Conservation (phyloP, 202 grass and related monocot genomes). For the Elaeis oleifera region DNA sequence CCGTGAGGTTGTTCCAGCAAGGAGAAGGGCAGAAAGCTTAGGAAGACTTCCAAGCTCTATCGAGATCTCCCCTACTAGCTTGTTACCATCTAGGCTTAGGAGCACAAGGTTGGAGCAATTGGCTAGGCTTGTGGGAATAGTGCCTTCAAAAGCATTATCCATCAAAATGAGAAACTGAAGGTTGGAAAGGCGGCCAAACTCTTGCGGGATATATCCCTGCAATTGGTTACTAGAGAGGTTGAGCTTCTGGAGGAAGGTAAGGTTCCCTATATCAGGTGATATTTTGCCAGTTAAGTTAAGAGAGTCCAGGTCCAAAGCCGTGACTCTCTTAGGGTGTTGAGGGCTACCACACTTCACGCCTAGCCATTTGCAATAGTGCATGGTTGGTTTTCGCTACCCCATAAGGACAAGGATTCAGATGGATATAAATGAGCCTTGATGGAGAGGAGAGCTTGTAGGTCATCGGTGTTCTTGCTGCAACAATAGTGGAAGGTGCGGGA, state of each 20-base stretch:
- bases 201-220: slow-evolving; percentile 11
- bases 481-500: too few species aligned
- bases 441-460: too few species aligned
- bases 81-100: slow-evolving; percentile 3
- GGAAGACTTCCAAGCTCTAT: slow-evolving; percentile 7
- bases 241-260: not conserved
- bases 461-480: too few species aligned
- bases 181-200: slow-evolving; percentile 1
- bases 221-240: slow-evolving; percentile 6
- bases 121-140: slow-evolving; percentile 1
- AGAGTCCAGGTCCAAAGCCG: too few species aligned
- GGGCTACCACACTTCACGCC: too few species aligned
- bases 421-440: too few species aligned
- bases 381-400: too few species aligned
- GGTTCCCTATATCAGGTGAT: too few species aligned
- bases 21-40: not conserved
- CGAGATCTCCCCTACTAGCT: slow-evolving; percentile 6
- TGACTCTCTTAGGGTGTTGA: too few species aligned
- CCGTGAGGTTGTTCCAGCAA: slow-evolving; percentile 4
- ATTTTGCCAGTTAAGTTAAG: too few species aligned
- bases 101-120: slow-evolving; percentile 14
- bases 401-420: too few species aligned
- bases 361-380: too few species aligned
- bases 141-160: slow-evolving; percentile 9
- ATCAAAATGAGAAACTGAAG: slow-evolving; percentile 7